Conservation (phyloP, 1,284 basidiomycete genomes). For the Pseudomicrostroma phylloplanum region DNA sequence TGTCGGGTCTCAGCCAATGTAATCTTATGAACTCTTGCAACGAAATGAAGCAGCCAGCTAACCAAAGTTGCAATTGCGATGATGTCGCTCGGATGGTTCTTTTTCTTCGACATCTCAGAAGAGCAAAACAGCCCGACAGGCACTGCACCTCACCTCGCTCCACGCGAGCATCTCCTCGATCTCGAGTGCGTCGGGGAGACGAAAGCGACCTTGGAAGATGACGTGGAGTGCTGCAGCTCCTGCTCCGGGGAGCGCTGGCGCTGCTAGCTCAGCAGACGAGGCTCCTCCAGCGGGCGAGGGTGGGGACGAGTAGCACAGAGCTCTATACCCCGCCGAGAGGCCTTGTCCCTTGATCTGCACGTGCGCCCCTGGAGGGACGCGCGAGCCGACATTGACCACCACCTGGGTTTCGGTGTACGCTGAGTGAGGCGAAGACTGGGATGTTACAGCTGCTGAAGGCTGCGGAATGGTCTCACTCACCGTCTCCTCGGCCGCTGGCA, state of each 20-base stretch:
- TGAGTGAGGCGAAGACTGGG: neutral
- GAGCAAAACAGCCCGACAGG: neutral
- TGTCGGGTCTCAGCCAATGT: too few relatives aligned
- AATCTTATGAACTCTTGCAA: too few relatives aligned
- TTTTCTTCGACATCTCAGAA: too few relatives aligned
- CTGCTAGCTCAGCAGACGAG: neutral
- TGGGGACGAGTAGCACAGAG: neutral
- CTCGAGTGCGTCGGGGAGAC: neutral
- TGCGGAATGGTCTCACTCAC: neutral
- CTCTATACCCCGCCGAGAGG: neutral
- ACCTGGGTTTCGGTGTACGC: neutral
- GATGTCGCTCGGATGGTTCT: too few relatives aligned
- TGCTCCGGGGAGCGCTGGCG: neutral
- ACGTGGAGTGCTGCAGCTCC: slow-evolving; percentile 1
- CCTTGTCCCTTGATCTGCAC: slow-evolving; percentile 3
- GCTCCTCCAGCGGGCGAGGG: neutral
- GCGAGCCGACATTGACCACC: neutral
- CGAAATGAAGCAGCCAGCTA: too few relatives aligned
- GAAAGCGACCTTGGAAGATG: slow-evolving; percentile 3
- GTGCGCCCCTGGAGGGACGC: neutral
- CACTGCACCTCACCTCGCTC: slow-evolving; percentile 2
- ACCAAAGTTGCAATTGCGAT: too few relatives aligned
- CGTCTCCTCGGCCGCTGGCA: neutral
- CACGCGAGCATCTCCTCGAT: slow-evolving; percentile 1
- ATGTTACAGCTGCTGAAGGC: neutral